Evolutionary conservation across 345 rosid species (phyloP).

Genomic region (Hirschfeldia incana): DNA sequence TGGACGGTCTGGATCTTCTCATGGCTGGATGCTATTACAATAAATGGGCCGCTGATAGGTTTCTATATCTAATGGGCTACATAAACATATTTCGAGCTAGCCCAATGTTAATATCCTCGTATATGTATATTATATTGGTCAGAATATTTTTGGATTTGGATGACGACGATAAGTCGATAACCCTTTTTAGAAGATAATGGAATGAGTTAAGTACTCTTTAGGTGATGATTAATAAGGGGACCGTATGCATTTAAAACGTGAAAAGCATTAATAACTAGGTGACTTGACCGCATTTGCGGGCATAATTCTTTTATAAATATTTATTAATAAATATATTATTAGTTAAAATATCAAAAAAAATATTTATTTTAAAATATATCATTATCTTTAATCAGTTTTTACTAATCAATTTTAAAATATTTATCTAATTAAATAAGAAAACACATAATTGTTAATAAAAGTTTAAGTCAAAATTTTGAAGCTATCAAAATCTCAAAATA

Average conservation of each 20-base stretch:
- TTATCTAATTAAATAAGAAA: too few relatives aligned
- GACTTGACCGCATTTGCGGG: too few relatives aligned
- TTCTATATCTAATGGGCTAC: not conserved
- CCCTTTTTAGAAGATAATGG: not conserved
- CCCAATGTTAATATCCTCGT: not conserved
- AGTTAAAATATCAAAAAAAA: too few relatives aligned
- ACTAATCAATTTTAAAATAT: too few relatives aligned
- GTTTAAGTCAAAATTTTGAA: too few relatives aligned
- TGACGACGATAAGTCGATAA: not conserved
- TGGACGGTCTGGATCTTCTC: slow-evolving; percentile 22
- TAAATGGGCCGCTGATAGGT: not conserved
- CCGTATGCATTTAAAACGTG: slow-evolving; percentile 7
- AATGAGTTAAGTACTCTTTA: not conserved
- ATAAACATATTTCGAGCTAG: not conserved
- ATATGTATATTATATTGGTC: not conserved
- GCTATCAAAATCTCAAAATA: too few relatives aligned
- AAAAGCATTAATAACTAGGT: not conserved
- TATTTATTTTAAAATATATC: too few relatives aligned
- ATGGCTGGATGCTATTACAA: not conserved
- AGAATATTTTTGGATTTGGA: not conserved
- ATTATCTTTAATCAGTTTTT: too few relatives aligned
- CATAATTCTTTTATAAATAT: too few relatives aligned
- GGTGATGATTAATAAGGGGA: not conserved
- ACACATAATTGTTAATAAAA: too few relatives aligned
- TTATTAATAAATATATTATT: too few relatives aligned